Percentiles rank a stretch among this genome's conserved stretches.
These are phyloP conservation scores for Aspergillus jensenii DNA, from an alignment of 2,329 filamentous ascomycete species.

Conservation along the genomic window DNA sequence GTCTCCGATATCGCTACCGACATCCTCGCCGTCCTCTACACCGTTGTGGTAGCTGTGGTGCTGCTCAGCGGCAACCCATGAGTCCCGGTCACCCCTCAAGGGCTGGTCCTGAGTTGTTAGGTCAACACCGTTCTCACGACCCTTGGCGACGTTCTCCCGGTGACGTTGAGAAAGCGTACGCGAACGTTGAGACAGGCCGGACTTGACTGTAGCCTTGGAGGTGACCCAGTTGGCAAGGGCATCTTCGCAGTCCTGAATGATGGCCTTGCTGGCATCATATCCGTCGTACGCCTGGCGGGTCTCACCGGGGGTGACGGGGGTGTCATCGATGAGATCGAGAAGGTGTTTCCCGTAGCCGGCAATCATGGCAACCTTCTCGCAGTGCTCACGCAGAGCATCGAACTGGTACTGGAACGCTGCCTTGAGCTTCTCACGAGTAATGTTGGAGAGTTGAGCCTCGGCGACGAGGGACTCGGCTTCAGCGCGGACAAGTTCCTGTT, in stretches of 20 bases:
- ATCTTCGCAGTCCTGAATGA: conserved; percentile 99
- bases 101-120: conserved; percentile 79
- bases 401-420: conserved; percentile 98
- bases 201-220: conserved; percentile 81
- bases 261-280: conserved; percentile 96
- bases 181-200: conserved; percentile 82
- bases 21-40: conserved; percentile 42
- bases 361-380: conserved; percentile 97
- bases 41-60: conserved; percentile 46
- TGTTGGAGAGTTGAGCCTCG: conserved; percentile 97
- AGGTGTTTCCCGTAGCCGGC: conserved; percentile 97
- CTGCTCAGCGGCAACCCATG: conserved; percentile 76
- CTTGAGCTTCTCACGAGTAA: conserved; percentile 99
- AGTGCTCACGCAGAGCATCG: conserved; percentile 93
- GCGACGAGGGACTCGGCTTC: conserved; percentile 99
- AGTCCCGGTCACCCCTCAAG: conserved; percentile 71
- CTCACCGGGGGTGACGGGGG: conserved; percentile 94
- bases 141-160: conserved; percentile 66
- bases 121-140: conserved; percentile 72
- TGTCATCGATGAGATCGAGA: conserved; percentile 94
- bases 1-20: conserved; percentile 34
- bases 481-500: conserved; percentile 96
- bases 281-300: conserved; percentile 94
- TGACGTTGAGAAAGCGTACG: conserved; percentile 85
- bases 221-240: conserved; percentile 95